These are phyloP conservation scores for Papiliotrema flavescens DNA, from an alignment of 1,284 basidiomycete species.

Conservation along the genomic window DNA sequence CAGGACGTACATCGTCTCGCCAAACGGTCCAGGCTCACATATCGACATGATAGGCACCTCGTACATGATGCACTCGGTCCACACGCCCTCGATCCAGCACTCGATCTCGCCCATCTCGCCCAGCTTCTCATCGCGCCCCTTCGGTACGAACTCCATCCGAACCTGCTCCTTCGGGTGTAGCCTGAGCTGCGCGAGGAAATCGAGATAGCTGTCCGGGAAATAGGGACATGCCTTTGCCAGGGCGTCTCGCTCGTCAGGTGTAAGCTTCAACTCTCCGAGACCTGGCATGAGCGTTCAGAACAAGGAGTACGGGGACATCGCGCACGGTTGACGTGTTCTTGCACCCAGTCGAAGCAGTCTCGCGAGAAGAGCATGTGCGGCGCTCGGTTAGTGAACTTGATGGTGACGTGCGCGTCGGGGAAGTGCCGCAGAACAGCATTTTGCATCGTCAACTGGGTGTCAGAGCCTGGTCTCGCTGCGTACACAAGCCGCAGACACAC, in stretches of 20 bases:
- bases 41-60: conserved; percentile 93
- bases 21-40: conserved; percentile 55
- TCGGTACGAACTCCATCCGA: conserved; percentile 61
- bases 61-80: conserved; percentile 90
- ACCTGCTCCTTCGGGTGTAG: conserved; percentile 79
- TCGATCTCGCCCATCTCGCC: conserved; percentile 71
- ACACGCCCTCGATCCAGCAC: conserved; percentile 70
- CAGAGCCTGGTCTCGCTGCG: neutral
- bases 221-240: conserved; percentile 70
- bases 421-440: conserved; percentile 84
- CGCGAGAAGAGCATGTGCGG: conserved; percentile 67
- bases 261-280: conserved; percentile 64
- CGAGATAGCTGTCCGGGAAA: conserved; percentile 68
- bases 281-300: conserved; percentile 50
- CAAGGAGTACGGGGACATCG: neutral
- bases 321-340: conserved; percentile 65
- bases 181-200: conserved; percentile 66
- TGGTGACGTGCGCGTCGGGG: conserved; percentile 60
- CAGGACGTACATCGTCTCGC: neutral
- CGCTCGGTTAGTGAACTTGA: conserved; percentile 81
- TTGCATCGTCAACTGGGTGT: conserved; percentile 85
- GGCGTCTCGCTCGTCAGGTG: conserved; percentile 64
- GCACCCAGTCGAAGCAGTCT: conserved; percentile 64
- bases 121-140: conserved; percentile 49
- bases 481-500: conserved; percentile 45